A percentile compares a stretch with the other conserved stretches of the same genome.
These are phyloP conservation scores for Claviceps sp. DNA, from an alignment of 2,329 filamentous ascomycete genomes.

Conservation along the genomic window DNA sequence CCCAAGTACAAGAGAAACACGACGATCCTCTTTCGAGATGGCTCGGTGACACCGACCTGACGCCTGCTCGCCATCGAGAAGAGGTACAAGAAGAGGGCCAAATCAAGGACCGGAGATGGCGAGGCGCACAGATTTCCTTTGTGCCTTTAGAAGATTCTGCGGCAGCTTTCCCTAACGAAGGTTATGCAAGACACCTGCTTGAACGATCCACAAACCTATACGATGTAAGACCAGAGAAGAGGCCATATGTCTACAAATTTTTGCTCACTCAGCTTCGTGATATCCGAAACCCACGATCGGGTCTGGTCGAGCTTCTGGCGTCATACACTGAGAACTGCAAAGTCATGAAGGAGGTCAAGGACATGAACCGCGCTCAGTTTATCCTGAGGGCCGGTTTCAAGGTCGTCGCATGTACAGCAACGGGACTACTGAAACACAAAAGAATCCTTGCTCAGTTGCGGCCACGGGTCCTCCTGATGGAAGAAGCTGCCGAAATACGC, in stretches of 20 bases:
- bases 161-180: neutral
- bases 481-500: constrained; percentile 67
- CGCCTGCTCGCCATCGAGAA: neutral
- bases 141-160: neutral
- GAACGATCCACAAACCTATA: neutral
- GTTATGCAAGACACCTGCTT: neutral
- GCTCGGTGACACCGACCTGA: constrained; percentile 6
- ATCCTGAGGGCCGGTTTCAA: constrained; percentile 25
- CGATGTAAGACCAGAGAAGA: constrained; percentile 2
- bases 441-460: constrained; percentile 51
- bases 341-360: constrained; percentile 42
- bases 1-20: neutral
- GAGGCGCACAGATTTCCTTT: constrained; percentile 23
- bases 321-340: constrained; percentile 36
- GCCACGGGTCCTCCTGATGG: constrained; percentile 58
- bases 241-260: constrained; percentile 1
- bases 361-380: constrained; percentile 39
- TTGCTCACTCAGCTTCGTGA: neutral
- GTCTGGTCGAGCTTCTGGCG: constrained; percentile 25
- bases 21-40: constrained; percentile 6
- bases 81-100: neutral
- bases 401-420: constrained; percentile 59
- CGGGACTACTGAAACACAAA: constrained; percentile 69
- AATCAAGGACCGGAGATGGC: neutral
- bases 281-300: neutral